Base-by-base conservation (phyloP, 129 eudicot species). In the Pittosporum tobira region DNA sequence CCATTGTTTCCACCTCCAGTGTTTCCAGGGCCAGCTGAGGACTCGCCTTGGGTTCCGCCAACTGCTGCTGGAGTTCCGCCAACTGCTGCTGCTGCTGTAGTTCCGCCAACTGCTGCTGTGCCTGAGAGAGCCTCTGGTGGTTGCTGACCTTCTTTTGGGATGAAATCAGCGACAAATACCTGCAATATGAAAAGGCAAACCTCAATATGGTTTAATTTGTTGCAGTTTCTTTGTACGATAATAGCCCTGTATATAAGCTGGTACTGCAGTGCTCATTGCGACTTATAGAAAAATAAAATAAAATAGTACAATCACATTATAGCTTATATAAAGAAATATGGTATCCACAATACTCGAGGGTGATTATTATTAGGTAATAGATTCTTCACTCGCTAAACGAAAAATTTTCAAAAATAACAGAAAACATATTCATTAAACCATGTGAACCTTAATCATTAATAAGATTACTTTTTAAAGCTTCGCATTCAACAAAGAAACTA, bases 151-250 rank as follows among this genome's bases (percentile, higher is more conserved):
- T 64, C 8, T n/a, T n/a, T n/a, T 7, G 60, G 16, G 14, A 7
- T 52, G 58, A 78, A 82, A 49, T 77, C 68, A 30, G 85, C 85
- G 14, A 82, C 58, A 23, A 82, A 51, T 25, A 82, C 69, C 85
- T 82, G 71, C 56, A 49, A 62, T 14, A 18, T 21, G 18, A 30
- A 37, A 30, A 55, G 19, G 45, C 20, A 53, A 28, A 54, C 26
- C 45, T 30, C 11, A 40, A 40, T 40, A 40, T 40, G 46, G 13
- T 6, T 4, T 11, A 4, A 11, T 14, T 10, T 40, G 4, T 6
- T 40, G 18, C 46, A 40, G n/a, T 11, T 40, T 40, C 11, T 29
- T 16, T 20, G n/a, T n/a, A n/a, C n/a, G n/a, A n/a, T n/a, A n/a
- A n/a, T 4, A n/a, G 16, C 15, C 59, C 24, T 28, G 0, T 2